A percentile compares a stretch with the other conserved stretches of the same genome.
Conservation (phyloP, 2,329 filamentous ascomycete species). For the Fusarium acutatum region DNA sequence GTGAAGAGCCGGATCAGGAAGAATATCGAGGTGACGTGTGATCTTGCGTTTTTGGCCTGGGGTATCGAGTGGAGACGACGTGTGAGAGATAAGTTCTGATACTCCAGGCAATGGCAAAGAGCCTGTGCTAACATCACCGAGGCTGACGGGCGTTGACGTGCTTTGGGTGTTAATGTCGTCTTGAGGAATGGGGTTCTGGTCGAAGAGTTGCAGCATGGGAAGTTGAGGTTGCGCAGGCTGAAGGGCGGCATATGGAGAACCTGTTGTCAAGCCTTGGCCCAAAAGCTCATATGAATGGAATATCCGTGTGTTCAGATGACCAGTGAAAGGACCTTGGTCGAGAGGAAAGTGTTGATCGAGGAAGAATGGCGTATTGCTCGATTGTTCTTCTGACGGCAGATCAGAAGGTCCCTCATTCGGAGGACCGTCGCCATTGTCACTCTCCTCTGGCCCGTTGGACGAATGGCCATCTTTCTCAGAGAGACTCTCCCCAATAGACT, state of each 20-base stretch:
- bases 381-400: neutral
- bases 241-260: neutral
- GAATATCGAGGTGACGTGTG: slow-evolving; percentile 27
- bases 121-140: neutral
- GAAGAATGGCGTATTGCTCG: neutral
- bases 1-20: slow-evolving; percentile 31
- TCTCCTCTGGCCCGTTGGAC: neutral
- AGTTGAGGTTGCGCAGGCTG: neutral
- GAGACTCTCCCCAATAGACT: neutral
- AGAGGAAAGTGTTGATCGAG: neutral
- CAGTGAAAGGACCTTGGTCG: neutral
- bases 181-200: neutral
- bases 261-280: slow-evolving; percentile 21
- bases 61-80: neutral
- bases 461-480: neutral
- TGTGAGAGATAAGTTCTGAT: neutral
- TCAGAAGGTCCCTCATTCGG: neutral
- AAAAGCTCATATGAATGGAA: slow-evolving; percentile 34
- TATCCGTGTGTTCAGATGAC: slow-evolving; percentile 19
- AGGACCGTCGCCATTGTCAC: neutral
- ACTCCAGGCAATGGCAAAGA: neutral
- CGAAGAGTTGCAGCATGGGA: neutral
- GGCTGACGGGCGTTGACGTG: neutral
- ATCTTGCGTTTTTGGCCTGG: neutral
- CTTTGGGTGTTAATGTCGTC: neutral